phyloP scores from a whole-genome alignment of 1,284 basidiomycete genomes.

The Boletellus deceptivus region DNA sequence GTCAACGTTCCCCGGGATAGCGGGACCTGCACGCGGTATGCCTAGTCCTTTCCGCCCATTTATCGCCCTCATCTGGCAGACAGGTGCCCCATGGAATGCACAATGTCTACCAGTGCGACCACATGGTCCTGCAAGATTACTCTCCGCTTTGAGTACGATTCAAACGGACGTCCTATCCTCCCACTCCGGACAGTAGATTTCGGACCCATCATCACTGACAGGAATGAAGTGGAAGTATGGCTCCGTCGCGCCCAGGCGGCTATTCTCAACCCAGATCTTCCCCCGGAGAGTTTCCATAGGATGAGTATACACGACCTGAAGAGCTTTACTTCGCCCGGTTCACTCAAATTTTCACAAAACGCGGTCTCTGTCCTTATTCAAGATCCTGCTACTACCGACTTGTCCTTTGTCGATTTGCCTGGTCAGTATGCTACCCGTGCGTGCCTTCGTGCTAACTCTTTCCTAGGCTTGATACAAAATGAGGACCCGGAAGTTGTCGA shows the following conservation, averaged over 20 bases:
- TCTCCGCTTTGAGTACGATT: constrained; percentile 43
- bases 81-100: constrained; percentile 60
- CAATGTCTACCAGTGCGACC: constrained; percentile 40
- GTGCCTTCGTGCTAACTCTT: constrained; percentile 2
- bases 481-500: constrained; percentile 42
- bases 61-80: background rate
- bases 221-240: constrained; percentile 46
- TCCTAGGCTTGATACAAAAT: constrained; percentile 55
- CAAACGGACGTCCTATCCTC: constrained; percentile 20
- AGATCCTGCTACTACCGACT: constrained; percentile 42
- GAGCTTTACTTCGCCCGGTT: constrained; percentile 16
- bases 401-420: constrained; percentile 52
- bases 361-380: constrained; percentile 50
- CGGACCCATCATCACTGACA: constrained; percentile 39
- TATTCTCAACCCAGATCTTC: constrained; percentile 45
- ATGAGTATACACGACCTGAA: constrained; percentile 35
- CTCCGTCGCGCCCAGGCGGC: constrained; percentile 61
- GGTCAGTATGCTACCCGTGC: constrained; percentile 30
- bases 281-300: constrained; percentile 34
- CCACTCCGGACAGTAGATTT: constrained; percentile 33
- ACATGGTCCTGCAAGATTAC: constrained; percentile 54
- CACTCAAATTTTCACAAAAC: constrained; percentile 53
- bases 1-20: constrained; percentile 58
- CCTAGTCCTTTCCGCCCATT: background rate
- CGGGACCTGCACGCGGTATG: constrained; percentile 57